phyloP scores from a whole-genome alignment of 345 rosid species.

The Fremontodendron californicum region DNA sequence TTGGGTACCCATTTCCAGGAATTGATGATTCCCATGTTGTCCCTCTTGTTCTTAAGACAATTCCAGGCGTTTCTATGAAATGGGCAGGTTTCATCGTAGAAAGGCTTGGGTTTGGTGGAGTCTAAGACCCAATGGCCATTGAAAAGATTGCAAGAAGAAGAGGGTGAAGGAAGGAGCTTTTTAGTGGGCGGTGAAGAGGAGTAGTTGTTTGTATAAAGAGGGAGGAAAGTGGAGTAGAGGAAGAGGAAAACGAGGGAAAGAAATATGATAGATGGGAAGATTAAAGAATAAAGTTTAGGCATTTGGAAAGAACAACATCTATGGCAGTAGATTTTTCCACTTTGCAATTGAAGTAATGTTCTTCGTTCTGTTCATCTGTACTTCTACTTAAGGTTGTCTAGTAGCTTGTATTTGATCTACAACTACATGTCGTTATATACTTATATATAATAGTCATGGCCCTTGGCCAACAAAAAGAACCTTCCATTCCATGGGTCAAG shows the following conservation, averaged over 20 bases:
- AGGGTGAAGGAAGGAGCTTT: constrained; percentile 15
- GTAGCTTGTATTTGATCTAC: neutral
- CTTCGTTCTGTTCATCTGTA: neutral
- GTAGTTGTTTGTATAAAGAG: constrained; percentile 18
- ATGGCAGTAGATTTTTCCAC: neutral
- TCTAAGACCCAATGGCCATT: constrained; percentile 61
- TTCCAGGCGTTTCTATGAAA: constrained; percentile 95
- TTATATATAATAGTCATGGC: neutral
- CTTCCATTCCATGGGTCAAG: neutral
- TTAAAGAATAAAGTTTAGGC: constrained; percentile 51
- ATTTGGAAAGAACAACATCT: constrained; percentile 16
- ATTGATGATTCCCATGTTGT: constrained; percentile 65
- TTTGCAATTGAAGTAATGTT: neutral
- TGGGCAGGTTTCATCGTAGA: constrained; percentile 78
- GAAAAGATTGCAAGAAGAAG: constrained; percentile 62
- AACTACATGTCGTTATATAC: neutral
- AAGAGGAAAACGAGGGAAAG: constrained; percentile 50
- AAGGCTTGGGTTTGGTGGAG: constrained; percentile 31
- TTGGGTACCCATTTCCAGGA: constrained; percentile 86
- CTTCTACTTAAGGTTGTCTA: neutral
- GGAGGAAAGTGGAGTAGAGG: constrained; percentile 39
- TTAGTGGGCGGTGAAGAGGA: constrained; percentile 3
- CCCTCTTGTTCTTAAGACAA: constrained; percentile 62
- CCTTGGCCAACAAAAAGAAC: neutral
- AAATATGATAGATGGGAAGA: constrained; percentile 42